Evolutionary conservation across 2,329 filamentous ascomycete genomes (phyloP).

Genomic region (Verticillium alfalfae): DNA sequence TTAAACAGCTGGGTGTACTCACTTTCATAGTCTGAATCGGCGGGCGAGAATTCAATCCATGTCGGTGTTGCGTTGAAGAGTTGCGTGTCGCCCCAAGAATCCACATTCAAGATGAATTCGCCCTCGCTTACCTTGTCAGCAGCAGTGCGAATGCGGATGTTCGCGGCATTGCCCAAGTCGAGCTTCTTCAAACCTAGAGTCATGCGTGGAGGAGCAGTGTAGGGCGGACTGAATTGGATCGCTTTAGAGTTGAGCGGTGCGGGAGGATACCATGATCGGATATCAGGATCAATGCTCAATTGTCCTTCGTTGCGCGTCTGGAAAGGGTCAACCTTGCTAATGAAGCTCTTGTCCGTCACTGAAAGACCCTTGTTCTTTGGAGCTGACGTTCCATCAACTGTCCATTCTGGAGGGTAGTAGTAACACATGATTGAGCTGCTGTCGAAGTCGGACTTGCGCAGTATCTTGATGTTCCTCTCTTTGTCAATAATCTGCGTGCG

Average conservation of each 20-base stretch:
- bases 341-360: conserved; percentile 13
- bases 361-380: conserved; percentile 12
- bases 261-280: too few species aligned
- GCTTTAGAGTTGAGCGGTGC: too few species aligned
- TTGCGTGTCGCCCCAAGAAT: too few species aligned
- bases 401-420: conserved; percentile 10
- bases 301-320: not conserved
- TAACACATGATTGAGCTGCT: conserved; percentile 16
- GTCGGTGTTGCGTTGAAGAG: too few species aligned
- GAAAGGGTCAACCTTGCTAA: conserved; percentile 9
- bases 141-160: conserved; percentile 8
- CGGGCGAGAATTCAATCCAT: too few species aligned
- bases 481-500: conserved; percentile 1
- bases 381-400: conserved; percentile 6
- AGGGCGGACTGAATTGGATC: too few species aligned
- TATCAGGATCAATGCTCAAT: too few species aligned
- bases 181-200: not conserved
- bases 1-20: too few species aligned
- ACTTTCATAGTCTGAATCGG: too few species aligned
- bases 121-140: not conserved
- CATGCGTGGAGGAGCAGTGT: too few species aligned
- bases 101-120: too few species aligned
- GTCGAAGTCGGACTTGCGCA: conserved; percentile 10
- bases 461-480: too few species aligned
- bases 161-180: conserved; percentile 5